Base-by-base conservation (phyloP, 106 monocot genomes). In the Triglochin maritima region DNA sequence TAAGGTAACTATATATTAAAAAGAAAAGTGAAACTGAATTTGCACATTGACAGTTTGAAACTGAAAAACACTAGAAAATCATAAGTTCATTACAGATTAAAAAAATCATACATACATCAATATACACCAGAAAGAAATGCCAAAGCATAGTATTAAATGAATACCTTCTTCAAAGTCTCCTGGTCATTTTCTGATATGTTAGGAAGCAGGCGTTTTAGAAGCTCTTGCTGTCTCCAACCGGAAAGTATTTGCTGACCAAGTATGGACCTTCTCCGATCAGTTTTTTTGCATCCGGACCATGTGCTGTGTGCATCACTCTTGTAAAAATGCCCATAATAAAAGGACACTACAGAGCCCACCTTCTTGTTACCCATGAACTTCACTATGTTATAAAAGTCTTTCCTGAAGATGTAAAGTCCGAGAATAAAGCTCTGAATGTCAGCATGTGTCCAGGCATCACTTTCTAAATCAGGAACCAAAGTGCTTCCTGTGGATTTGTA, bases 301-400 rank as follows among this genome's bases (percentile, higher is more conserved):
- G 73, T 90, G 16, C 67, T 78, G 9, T 95, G 79, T 55, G 65
- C 74, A 73, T 87, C 83, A 67, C 83, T 85, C 65, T 76, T 87
- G 61, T 85, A 95, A 59, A 95, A 95, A 3, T 83, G 81, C 50
- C 90, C 90, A 75, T 95, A 95, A 59, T 90, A 95, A 59, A 85
- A 87, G 29, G 85, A 79, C 15, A 95, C 51, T 46, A 95, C 62
- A 69, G 87, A 85, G 15, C 85, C 87, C 85, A 85, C 83, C 43
- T 59, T 74, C 69, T 85, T 83, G 60, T 44, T 57, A 48, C 79
- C 84, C 48, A 87, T 44, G 66, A 95, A 95, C 43, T 72, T 85
- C 51, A 63, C 72, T 29, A 95, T 72, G 51, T 67, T 72, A 58
- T 65, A 47, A 45, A 95, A 83, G 76, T 90, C 81, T 80, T 95